Evolutionary conservation across 441 rosid species (phyloP), one percentile per base, ranked within the genome.

Genomic region (Heliophila coronopifolia): DNA sequence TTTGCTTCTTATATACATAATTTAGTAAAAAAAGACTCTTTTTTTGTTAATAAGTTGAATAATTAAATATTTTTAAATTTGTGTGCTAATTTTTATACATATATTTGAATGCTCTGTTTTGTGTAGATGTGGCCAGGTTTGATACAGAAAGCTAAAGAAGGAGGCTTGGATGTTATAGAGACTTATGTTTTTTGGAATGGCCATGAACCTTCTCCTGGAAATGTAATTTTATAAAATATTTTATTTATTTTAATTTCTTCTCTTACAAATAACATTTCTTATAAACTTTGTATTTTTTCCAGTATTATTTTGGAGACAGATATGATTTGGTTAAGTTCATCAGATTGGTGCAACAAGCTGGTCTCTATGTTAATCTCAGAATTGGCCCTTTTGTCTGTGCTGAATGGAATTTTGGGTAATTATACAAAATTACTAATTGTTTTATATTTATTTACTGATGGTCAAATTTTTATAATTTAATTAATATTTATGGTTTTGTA

Each of bases 91-190:
- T n/a, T n/a, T n/a, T n/a, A n/a, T n/a, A n/a, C n/a, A n/a, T n/a
- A n/a, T n/a, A n/a, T n/a, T n/a, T n/a, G n/a, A n/a, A n/a, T n/a
- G n/a, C n/a, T n/a, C n/a, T n/a, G n/a, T 19, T 19, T 10, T 35
- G 53, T 59, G 61, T 77, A 91, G 98, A 92, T 92, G 98, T 92
- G 98, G 98, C 98, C 90, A 61, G 97, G 88, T 83, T 95, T 88
- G 65, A 85, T 92, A 20, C 67, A 74, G 74, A 92, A 88, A 67
- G 95, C 95, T 13, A 88, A 85, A 47, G 97, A 85, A 74, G 97
- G 98, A 62, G 98, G 99, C 10, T 41, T 92, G 51, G 97, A 92
- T 72, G 97, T 85, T 73, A 81, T 92, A 73, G 89, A 92, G 72
- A 92, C 98, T 15, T 92, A 92, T 59, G 98, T 87, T 40, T 92